Base-by-base conservation (phyloP, 2,329 filamentous ascomycete species). In the Dactylellina leptospora region DNA sequence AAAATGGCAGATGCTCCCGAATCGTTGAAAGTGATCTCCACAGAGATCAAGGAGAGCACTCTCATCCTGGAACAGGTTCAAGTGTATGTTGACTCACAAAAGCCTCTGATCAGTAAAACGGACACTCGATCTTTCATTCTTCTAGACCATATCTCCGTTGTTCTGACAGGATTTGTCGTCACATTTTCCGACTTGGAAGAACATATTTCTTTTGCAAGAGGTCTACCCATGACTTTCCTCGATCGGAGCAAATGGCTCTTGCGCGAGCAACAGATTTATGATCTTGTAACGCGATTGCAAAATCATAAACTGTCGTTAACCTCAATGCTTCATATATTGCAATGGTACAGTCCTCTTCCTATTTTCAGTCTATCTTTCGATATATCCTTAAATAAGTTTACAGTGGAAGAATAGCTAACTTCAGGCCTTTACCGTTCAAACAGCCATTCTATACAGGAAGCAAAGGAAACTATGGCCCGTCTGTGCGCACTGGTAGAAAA, bases 121-220 rank as follows among this genome's bases (percentile, higher is more conserved):
- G 16, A 47, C 23, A 20, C 13, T 13, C 55, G 27, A 9, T 53
- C 45, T n/a, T 27, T 68, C 3, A 60, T 68, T 40, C 28, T 58
- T 4, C n/a, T 68, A 2, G 62, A 68, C 3, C 47, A 60, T 36
- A 59, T 68, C 40, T 59, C 61, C 8, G 53, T 54, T n/a, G 54
- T 47, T 2, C n/a, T 68, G 6, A 53, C 53, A 4, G 62, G 62
- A 1, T 68, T 38, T 27, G 47, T 68, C 33, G 36, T 68, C 4
- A 60, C 53, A 18, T 68, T 45, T 25, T 59, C 53, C 2, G 62
- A 60, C 11, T 25, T 68, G 13, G 54, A 68, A 22, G 9, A 10
- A 6, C 33, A 68, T 16, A 25, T 60, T 13, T 44, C 40, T 16
- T 60, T 59, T 27, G 47, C 27, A 6, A n/a, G 22, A 11, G 30